Evolutionary conservation across 1,284 basidiomycete species (phyloP), one percentile per base, ranked within the genome.

Genomic region (Sutorius eximius): DNA sequence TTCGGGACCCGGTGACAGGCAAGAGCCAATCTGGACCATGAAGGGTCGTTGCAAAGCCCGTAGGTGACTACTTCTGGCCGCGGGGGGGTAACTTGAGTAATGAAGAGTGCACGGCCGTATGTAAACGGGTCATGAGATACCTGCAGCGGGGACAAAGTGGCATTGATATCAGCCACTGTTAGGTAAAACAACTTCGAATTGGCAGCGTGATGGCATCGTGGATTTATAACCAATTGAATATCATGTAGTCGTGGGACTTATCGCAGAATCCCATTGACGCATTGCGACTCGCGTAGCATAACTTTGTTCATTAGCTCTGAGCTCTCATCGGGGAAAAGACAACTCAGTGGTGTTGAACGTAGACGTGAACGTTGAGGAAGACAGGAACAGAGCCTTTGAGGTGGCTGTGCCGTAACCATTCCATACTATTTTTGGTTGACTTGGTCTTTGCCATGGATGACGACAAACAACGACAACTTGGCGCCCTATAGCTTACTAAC

Each of bases 71-170:
- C 24, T 13, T 10, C 27, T 37, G 36, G 9, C 13, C 45, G 30
- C 20, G 27, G 7, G 29, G 32, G n/a, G 15, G n/a, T 18, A 20
- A 27, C 3, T 38, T 61, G 20, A 20, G n/a, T 27, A 46, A 40
- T 24, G n/a, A 53, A 34, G 36, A 37, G n/a, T n/a, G 37, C n/a
- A 40, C 33, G 20, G 24, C 24, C 37, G 18, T 2, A 18, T 22
- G 30, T 53, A 43, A 58, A 24, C 37, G 37, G 36, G 36, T 56
- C 58, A 47, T 45, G 42, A 27, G 51, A 44, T 54, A 45, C 22
- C 33, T 32, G 29, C 2, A 41, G 22, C 18, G 27, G 30, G 12
- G n/a, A 32, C 22, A 22, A 41, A 45, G 24, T 44, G 10, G 12
- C 27, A 33, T 33, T 10, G 15, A 24, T 20, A 27, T 27, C 15